Evolutionary conservation across 306 rosid species (phyloP).

Genomic region (Prunus dulcis): DNA sequence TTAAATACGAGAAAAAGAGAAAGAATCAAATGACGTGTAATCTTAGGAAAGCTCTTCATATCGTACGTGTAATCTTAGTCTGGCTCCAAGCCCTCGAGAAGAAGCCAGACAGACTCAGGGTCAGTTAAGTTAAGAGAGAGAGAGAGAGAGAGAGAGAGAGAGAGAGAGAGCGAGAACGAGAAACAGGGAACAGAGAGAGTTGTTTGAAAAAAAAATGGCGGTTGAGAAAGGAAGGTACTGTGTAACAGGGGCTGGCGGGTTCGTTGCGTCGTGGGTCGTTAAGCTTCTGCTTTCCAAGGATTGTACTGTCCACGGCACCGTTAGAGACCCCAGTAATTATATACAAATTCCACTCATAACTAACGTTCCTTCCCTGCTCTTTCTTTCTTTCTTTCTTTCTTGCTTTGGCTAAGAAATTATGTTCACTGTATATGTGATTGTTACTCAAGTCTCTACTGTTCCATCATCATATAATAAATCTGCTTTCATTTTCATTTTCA

Average conservation of each 20-base stretch:
- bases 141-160: too few species aligned
- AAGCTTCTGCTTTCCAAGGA: constrained; percentile 66
- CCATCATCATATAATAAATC: not conserved
- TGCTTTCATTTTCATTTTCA: not conserved
- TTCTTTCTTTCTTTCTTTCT: not conserved
- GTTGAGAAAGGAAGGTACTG: constrained; percentile 39
- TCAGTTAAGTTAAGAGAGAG: too few species aligned
- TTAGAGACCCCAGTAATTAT: constrained; percentile 50
- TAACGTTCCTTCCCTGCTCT: not conserved
- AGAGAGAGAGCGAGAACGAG: too few species aligned
- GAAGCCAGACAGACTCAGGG: too few species aligned
- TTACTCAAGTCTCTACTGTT: not conserved
- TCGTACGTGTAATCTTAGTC: too few species aligned
- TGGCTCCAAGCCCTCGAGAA: too few species aligned
- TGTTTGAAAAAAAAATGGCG: not conserved
- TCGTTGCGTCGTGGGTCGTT: constrained; percentile 64
- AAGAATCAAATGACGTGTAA: too few species aligned
- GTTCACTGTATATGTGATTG: too few species aligned
- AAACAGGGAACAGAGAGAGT: not conserved
- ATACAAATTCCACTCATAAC: not conserved
- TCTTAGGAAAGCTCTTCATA: too few species aligned
- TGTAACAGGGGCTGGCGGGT: constrained; percentile 83
- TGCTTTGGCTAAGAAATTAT: not conserved
- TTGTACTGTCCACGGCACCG: constrained; percentile 64
- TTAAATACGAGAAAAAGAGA: too few species aligned